Evolutionary conservation across 768 basidiomycete genomes (phyloP).

Genomic region (Daedaleopsis sinensis): DNA sequence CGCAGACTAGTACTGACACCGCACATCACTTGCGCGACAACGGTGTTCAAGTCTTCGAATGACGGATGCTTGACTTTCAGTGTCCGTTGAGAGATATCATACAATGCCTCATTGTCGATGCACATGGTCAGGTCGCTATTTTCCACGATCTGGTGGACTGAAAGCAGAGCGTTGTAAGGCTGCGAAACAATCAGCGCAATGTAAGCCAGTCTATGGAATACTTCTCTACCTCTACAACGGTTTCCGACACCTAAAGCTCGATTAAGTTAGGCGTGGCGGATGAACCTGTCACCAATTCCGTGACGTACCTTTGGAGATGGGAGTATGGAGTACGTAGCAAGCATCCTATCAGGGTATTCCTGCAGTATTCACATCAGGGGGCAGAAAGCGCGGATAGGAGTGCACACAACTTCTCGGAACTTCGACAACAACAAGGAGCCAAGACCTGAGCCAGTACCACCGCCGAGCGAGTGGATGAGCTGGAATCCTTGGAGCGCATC

Average conservation of each 20-base stretch:
- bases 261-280: neutral
- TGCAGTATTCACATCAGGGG: constrained; percentile 43
- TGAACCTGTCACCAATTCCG: neutral
- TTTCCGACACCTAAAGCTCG: constrained; percentile 43
- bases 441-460: constrained; percentile 87
- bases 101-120: constrained; percentile 89
- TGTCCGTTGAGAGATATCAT: constrained; percentile 68
- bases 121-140: constrained; percentile 83
- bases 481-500: constrained; percentile 93
- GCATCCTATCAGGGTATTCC: constrained; percentile 56
- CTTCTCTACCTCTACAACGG: constrained; percentile 51
- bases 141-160: constrained; percentile 88
- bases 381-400: constrained; percentile 12
- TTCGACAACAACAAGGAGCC: constrained; percentile 82
- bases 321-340: constrained; percentile 56
- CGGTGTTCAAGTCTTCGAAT: constrained; percentile 72
- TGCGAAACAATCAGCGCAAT: constrained; percentile 17
- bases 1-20: constrained; percentile 91
- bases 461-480: constrained; percentile 86
- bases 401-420: constrained; percentile 65
- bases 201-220: neutral
- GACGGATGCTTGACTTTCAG: constrained; percentile 65
- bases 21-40: constrained; percentile 89
- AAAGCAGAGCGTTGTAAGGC: constrained; percentile 87
- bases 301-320: constrained; percentile 56